phyloP scores from a whole-genome alignment of 768 basidiomycete genomes.

The Hypsizygus marmoreus region DNA sequence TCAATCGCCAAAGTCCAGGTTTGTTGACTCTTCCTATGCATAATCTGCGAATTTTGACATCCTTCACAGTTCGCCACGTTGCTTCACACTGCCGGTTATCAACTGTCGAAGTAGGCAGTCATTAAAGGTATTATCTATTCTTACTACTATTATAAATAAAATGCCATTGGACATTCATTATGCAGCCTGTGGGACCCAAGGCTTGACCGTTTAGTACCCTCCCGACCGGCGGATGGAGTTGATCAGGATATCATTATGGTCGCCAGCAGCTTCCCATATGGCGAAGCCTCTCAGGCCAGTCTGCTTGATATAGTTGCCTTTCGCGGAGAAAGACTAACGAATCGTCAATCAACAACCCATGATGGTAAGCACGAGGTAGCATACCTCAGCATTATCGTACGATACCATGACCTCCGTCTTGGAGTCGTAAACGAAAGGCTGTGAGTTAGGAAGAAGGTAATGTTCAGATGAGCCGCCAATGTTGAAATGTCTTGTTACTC shows the following conservation, averaged over 20 bases:
- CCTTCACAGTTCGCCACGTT: constrained; percentile 61
- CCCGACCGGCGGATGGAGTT: constrained; percentile 39
- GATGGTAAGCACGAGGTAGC: constrained; percentile 1
- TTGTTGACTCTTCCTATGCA: constrained; percentile 17
- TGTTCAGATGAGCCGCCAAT: not conserved
- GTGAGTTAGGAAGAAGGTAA: not conserved
- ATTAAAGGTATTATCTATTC: not conserved
- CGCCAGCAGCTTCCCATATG: constrained; percentile 76
- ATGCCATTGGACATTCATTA: not conserved
- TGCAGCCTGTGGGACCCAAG: not conserved
- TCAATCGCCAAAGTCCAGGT: constrained; percentile 90
- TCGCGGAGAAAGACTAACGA: constrained; percentile 42
- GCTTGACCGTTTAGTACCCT: constrained; percentile 29
- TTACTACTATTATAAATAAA: constrained; percentile 2
- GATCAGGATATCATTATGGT: constrained; percentile 49
- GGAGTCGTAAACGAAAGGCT: constrained; percentile 50
- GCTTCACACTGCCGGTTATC: constrained; percentile 68
- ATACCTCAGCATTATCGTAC: constrained; percentile 46
- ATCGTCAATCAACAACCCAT: not conserved
- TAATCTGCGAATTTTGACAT: not conserved
- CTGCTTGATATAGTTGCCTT: constrained; percentile 60
- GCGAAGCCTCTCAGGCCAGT: constrained; percentile 60
- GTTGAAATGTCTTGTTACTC: constrained; percentile 22
- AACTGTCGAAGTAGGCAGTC: constrained; percentile 27
- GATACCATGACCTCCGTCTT: constrained; percentile 48